Conservation (phyloP, 2,329 filamentous ascomycete genomes). For the Paraphaeosphaeria sporulosa region DNA sequence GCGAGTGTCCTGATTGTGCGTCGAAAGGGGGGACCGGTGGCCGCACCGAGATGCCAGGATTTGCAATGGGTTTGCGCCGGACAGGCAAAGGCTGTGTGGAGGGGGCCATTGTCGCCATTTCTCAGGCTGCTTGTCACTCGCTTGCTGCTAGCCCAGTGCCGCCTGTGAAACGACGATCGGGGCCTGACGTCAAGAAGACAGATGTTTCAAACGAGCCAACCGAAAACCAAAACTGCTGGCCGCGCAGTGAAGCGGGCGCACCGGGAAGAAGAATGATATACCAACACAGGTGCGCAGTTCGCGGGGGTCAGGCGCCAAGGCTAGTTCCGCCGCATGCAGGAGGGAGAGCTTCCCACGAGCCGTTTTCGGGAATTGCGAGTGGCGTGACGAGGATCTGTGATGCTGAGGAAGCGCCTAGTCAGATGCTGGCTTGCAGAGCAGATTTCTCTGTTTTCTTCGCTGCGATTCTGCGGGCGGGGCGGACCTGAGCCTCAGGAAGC, state of each 20-base stretch:
- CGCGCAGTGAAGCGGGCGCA: conserved; percentile 14
- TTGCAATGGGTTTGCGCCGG: conserved; percentile 46
- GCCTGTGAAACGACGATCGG: conserved; percentile 36
- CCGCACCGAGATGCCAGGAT: conserved; percentile 41
- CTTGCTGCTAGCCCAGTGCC: conserved; percentile 24
- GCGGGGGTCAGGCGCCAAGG: conserved; percentile 9
- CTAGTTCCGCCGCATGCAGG: conserved; percentile 1
- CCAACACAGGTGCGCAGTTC: conserved; percentile 13
- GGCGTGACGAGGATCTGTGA: conserved; percentile 31
- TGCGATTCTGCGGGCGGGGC: conserved; percentile 7
- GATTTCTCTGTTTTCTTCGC: background rate
- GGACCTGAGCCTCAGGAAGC: conserved; percentile 3
- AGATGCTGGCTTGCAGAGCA: conserved; percentile 16
- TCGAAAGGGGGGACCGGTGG: conserved; percentile 30
- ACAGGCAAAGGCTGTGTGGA: conserved; percentile 26
- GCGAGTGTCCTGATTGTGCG: conserved; percentile 41
- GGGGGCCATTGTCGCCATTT: conserved; percentile 8
- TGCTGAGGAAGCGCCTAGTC: conserved; percentile 25
- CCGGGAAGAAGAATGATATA: conserved; percentile 19
- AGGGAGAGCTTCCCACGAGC: conserved; percentile 23
- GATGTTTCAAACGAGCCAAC: conserved; percentile 25
- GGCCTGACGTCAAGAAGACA: conserved; percentile 34
- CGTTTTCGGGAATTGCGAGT: conserved; percentile 32
- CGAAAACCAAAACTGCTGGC: conserved; percentile 5
- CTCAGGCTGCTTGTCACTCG: conserved; percentile 20